Percentiles rank a stretch among this genome's conserved stretches.
These are phyloP conservation scores for Baudoinia panamericana DNA, from an alignment of 495 filamentous ascomycete species.

Conservation along the genomic window DNA sequence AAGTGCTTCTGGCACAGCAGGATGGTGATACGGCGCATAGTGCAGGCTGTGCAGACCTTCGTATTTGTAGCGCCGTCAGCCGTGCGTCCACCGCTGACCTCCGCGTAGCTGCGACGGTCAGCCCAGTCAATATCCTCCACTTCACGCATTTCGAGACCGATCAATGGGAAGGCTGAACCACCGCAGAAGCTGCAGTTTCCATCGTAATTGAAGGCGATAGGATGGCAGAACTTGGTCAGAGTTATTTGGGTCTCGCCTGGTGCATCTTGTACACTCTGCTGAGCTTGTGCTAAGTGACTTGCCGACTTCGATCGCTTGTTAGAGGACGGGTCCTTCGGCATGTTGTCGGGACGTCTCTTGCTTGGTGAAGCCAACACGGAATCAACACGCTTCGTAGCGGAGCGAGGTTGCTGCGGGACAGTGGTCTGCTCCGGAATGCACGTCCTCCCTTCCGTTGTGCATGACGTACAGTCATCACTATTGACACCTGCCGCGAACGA, in stretches of 20 bases:
- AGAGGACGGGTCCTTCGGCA: neutral
- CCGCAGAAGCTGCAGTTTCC: conserved; percentile 33
- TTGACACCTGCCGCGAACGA: conserved; percentile 3
- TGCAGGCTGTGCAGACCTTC: conserved; percentile 32
- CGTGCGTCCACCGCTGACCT: conserved; percentile 28
- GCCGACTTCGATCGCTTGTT: neutral
- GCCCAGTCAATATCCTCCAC: conserved; percentile 25
- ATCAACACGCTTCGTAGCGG: no score
- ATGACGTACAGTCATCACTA: conserved; percentile 4
- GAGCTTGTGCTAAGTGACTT: neutral
- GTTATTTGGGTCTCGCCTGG: conserved; percentile 13
- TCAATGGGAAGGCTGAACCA: conserved; percentile 26
- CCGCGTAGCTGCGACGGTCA: conserved; percentile 24
- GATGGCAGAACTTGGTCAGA: conserved; percentile 30
- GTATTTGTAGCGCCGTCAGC: conserved; percentile 24
- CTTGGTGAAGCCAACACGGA: neutral
- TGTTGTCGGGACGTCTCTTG: neutral
- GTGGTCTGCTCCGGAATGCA: conserved; percentile 4
- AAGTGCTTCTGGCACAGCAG: conserved; percentile 27
- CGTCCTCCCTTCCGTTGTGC: conserved; percentile 7
- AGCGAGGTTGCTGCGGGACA: no score
- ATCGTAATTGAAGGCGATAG: conserved; percentile 30
- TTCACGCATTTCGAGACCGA: conserved; percentile 27
- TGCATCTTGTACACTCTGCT: neutral
- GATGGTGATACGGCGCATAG: conserved; percentile 26